Evolutionary conservation across 2,329 filamentous ascomycete genomes (phyloP).

Genomic region (Cryphonectria nitschkei): DNA sequence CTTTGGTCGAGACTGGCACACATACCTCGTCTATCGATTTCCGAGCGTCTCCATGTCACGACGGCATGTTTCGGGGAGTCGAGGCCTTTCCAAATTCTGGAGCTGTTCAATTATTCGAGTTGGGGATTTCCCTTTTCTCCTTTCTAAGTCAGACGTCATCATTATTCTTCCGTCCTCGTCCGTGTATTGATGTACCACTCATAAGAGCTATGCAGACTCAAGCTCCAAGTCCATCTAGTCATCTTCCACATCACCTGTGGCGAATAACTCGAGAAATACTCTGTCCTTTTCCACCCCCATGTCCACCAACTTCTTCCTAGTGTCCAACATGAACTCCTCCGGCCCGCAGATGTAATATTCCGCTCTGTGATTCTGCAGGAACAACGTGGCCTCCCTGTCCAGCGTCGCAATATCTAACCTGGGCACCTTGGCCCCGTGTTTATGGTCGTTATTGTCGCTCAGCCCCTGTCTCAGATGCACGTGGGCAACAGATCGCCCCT

Average conservation of each 20-base stretch:
- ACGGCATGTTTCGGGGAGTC: not conserved
- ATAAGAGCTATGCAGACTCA: not conserved
- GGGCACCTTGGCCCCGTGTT: constrained; percentile 5
- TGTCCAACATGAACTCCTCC: constrained; percentile 67
- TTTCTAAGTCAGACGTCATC: not conserved
- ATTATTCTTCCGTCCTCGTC: not conserved
- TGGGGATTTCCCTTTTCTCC: not conserved
- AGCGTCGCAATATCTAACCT: constrained; percentile 62
- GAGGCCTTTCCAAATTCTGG: not conserved
- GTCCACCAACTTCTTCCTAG: constrained; percentile 54
- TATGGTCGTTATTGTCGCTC: constrained; percentile 48
- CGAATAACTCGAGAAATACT: constrained; percentile 70
- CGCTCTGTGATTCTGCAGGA: constrained; percentile 54
- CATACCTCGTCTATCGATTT: not conserved
- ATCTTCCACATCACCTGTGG: constrained; percentile 52
- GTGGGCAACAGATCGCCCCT: constrained; percentile 46
- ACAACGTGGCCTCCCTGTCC: constrained; percentile 56
- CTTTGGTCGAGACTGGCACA: not conserved
- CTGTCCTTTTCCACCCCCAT: constrained; percentile 61
- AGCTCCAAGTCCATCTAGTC: not conserved
- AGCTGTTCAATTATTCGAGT: not conserved
- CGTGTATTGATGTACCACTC: not conserved
- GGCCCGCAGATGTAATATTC: constrained; percentile 77
- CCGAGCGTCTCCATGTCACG: not conserved
- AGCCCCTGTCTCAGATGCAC: constrained; percentile 63